Conservation (phyloP, 2,329 filamentous ascomycete genomes). For the Diplocarpon mali region DNA sequence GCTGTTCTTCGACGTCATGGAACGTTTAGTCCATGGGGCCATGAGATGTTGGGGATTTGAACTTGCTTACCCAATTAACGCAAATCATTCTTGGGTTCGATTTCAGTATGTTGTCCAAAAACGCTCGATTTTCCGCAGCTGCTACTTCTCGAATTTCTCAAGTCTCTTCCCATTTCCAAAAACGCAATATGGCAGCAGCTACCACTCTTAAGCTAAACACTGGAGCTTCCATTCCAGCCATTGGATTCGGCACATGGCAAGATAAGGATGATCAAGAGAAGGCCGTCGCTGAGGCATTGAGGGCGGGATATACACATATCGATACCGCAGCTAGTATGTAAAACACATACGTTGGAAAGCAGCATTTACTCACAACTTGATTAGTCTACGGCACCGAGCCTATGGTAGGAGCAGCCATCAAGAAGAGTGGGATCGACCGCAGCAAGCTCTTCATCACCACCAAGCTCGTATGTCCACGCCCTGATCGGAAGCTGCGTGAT, state of each 20-base stretch:
- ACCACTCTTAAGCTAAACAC: conserved; percentile 32
- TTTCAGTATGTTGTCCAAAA: conserved; percentile 14
- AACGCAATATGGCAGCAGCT: conserved; percentile 14
- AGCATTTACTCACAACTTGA: neutral
- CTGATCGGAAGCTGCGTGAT: no score
- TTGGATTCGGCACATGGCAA: conserved; percentile 33
- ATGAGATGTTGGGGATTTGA: no score
- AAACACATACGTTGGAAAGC: neutral
- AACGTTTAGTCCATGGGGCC: no score
- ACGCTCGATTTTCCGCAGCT: conserved; percentile 6
- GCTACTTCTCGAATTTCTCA: conserved; percentile 11
- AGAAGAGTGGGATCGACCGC: conserved; percentile 30
- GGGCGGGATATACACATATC: conserved; percentile 29
- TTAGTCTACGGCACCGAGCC: conserved; percentile 33
- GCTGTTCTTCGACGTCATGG: no score
- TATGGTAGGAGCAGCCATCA: conserved; percentile 34
- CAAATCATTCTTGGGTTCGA: neutral
- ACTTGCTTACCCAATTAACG: no score
- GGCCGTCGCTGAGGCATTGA: conserved; percentile 37
- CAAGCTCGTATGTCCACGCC: conserved; percentile 32
- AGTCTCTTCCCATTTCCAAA: conserved; percentile 15
- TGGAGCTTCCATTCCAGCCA: conserved; percentile 31
- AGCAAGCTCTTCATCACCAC: conserved; percentile 39
- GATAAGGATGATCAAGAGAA: conserved; percentile 32
- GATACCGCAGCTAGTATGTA: conserved; percentile 34